Percentiles rank a stretch among this genome's conserved stretches.
These are phyloP conservation scores for Ophiostoma quercus DNA, from an alignment of 2,329 filamentous ascomycete species.

Conservation along the genomic window DNA sequence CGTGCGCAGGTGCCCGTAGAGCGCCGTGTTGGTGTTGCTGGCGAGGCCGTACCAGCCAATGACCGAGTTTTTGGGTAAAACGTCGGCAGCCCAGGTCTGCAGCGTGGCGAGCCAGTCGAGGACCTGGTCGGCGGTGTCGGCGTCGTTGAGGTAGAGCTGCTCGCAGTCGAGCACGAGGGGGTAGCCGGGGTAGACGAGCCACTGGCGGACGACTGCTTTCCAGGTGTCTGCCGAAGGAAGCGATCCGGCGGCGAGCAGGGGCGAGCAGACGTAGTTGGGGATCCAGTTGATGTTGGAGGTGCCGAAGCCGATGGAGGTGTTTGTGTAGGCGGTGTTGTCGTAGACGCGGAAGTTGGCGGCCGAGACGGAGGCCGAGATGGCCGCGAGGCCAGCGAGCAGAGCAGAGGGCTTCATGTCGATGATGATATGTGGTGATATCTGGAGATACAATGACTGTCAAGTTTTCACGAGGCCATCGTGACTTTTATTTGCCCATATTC, in stretches of 20 bases:
- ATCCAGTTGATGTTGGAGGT: constrained; percentile 24
- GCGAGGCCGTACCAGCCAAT: constrained; percentile 17
- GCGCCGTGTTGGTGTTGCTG: constrained; percentile 20
- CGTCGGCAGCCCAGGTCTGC: constrained; percentile 21
- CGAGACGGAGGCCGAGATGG: background rate
- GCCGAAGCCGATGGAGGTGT: constrained; percentile 22
- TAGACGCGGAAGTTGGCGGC: constrained; percentile 12
- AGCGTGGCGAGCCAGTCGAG: constrained; percentile 16
- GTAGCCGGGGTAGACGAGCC: constrained; percentile 23
- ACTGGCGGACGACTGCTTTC: constrained; percentile 18
- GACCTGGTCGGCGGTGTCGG: constrained; percentile 16
- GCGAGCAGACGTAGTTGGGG: constrained; percentile 20
- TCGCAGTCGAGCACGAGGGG: constrained; percentile 24
- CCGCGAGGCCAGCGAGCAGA: background rate
- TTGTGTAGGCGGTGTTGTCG: constrained; percentile 23
- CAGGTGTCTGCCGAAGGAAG: constrained; percentile 16
- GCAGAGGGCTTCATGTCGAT: background rate
- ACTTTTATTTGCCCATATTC: too few species aligned
- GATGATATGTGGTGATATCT: background rate
- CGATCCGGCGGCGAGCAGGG: constrained; percentile 3
- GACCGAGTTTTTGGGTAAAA: constrained; percentile 1
- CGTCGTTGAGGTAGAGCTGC: constrained; percentile 20
- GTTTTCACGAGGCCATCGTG: too few species aligned
- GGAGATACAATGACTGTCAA: too few species aligned
- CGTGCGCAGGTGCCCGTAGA: constrained; percentile 21